Evolutionary conservation across 1,284 basidiomycete species (phyloP), one percentile per base, ranked within the genome.

Genomic region (Ceratobasidium sp.): DNA sequence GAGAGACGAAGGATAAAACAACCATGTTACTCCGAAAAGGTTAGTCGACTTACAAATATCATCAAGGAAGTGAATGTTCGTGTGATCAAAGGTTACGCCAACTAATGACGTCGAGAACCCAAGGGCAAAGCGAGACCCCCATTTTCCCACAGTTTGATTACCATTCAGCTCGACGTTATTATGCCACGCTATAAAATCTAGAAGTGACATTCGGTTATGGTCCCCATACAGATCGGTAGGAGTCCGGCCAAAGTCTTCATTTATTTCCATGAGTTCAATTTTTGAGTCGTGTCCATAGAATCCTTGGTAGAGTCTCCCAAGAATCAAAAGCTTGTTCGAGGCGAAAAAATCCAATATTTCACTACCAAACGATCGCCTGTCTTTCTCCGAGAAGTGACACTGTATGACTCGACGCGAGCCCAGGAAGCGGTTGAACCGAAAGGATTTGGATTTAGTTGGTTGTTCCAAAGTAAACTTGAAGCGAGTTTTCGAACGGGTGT

Each of bases 331-430:
- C 10, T 52, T 60, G 18, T 64, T 64, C 18, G 67, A 43, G 1
- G 41, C 34, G n/a, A 74, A 50, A 48, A 46, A 52, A 2, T 58
- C 52, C 32, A 45, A 32, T 18, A 71, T 41, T 1, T 23, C 41
- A 1, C 28, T 43, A 9, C 61, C 48, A 6, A 36, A 14, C 6
- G 50, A 36, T 2, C 53, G 53, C 1, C 34, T 46, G 18, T 61
- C 57, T 5, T 26, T 45, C 5, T 69, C 57, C 36, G 14, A 53
- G 50, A 30, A 74, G 6, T 39, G 53, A 46, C 46, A 74, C 23
- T 74, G 58, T 0, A 74, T 62, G 9, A 74, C 32, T 9, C 73
- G n/a, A 23, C 73, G 46, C 1, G 73, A 74, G 3, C 73, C 69
- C 14, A 74, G 55, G 12, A 39, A 59, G 6, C 73, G 69, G 1